These are phyloP conservation scores for Heliamphora pulchella DNA, from an alignment of 179 eudicot genomes.

Conservation along the genomic window DNA sequence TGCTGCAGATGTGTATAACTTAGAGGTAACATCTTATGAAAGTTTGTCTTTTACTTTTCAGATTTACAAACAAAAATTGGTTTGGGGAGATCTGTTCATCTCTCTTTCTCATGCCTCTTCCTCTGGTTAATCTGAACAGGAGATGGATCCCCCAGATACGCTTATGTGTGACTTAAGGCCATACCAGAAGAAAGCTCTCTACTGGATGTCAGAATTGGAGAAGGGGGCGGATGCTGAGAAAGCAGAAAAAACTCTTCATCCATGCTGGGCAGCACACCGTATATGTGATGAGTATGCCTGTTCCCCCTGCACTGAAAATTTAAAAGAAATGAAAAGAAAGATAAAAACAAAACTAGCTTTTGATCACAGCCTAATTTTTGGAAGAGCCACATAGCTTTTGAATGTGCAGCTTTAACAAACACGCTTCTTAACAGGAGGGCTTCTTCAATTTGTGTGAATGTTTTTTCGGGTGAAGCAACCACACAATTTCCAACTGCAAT, in stretches of 20 bases:
- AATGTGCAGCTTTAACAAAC: neutral
- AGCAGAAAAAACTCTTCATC: constrained; percentile 54
- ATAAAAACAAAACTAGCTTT: neutral
- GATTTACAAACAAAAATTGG: neutral
- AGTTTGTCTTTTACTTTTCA: neutral
- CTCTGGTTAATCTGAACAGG: constrained; percentile 22
- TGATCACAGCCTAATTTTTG: neutral
- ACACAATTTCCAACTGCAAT: constrained; percentile 52
- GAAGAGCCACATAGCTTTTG: neutral
- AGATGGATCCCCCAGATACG: constrained; percentile 52
- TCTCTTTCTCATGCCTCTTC: neutral
- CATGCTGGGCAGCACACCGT: constrained; percentile 61
- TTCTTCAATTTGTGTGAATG: constrained; percentile 48
- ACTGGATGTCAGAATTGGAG: constrained; percentile 55
- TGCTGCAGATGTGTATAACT: constrained; percentile 45
- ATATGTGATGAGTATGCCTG: constrained; percentile 44
- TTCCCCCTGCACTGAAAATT: neutral
- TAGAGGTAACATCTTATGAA: constrained; percentile 32
- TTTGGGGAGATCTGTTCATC: neutral
- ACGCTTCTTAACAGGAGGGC: constrained; percentile 39
- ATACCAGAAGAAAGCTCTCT: constrained; percentile 71
- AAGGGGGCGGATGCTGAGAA: constrained; percentile 38
- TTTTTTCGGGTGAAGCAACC: constrained; percentile 62
- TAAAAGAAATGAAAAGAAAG: neutral
- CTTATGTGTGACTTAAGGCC: constrained; percentile 52